These are phyloP conservation scores for Oryza meyeriana DNA, from an alignment of 176 grass and related monocot genomes.

Conservation along the genomic window DNA sequence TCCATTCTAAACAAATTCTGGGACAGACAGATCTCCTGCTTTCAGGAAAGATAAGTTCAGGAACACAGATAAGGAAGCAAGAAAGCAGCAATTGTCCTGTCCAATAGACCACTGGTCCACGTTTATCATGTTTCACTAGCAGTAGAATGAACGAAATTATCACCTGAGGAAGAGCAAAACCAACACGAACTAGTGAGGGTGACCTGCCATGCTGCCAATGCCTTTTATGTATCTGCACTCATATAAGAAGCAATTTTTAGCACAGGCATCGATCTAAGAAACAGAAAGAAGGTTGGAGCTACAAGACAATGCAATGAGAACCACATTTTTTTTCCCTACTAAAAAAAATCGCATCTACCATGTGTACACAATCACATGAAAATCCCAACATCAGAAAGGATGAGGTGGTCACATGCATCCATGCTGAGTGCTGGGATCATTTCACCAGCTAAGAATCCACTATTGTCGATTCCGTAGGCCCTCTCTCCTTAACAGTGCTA, in stretches of 20 bases:
- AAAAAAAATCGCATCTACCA: background rate
- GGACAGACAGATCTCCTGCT: background rate
- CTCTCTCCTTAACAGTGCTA: background rate
- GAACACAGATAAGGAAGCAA: background rate
- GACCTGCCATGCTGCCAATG: background rate
- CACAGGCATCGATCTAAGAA: background rate
- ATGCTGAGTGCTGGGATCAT: background rate
- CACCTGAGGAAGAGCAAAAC: background rate
- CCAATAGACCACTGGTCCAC: background rate
- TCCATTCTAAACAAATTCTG: background rate
- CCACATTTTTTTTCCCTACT: background rate
- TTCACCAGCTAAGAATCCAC: background rate
- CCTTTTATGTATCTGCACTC: background rate
- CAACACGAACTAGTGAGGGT: background rate
- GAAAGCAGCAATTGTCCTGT: background rate
- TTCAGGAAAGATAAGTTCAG: background rate
- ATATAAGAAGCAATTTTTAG: background rate
- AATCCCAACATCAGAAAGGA: background rate
- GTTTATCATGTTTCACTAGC: background rate
- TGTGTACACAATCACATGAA: constrained; percentile 11
- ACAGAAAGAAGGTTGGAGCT: background rate
- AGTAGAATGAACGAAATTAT: background rate
- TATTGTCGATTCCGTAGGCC: background rate
- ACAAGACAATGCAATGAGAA: background rate
- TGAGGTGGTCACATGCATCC: background rate